These are phyloP conservation scores for Chaetoceros muelleri DNA, from an alignment of 108 stramenopile species.

Conservation along the genomic window DNA sequence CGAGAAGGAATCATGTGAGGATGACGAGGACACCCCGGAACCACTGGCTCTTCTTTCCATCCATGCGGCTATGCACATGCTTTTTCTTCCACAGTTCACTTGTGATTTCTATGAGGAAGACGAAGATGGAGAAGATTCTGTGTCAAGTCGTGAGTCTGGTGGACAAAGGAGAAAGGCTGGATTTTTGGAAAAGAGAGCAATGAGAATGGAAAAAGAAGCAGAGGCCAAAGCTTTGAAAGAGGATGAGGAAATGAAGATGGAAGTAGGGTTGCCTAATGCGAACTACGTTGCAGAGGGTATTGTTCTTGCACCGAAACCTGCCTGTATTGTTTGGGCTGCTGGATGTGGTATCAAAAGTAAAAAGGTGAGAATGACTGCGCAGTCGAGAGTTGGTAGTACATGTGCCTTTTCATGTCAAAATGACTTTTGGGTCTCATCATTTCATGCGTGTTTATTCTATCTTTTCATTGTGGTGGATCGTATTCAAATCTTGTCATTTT, in stretches of 20 bases:
- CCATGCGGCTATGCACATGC: slow-evolving; percentile 90
- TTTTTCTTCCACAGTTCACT: slow-evolving; percentile 89
- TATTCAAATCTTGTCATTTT: too few species aligned
- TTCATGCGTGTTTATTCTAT: too few species aligned
- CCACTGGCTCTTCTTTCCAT: slow-evolving; percentile 84
- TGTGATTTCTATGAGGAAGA: slow-evolving; percentile 86
- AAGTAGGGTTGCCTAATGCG: slow-evolving; percentile 40
- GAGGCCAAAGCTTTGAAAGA: slow-evolving; percentile 20
- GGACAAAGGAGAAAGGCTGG: neutral
- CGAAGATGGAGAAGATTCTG: slow-evolving; percentile 1
- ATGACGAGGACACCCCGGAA: slow-evolving; percentile 61
- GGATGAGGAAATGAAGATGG: slow-evolving; percentile 40
- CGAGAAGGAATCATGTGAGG: neutral
- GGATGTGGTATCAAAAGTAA: slow-evolving; percentile 44
- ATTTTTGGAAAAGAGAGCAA: slow-evolving; percentile 8
- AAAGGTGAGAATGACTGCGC: slow-evolving; percentile 31
- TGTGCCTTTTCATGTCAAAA: too few species aligned
- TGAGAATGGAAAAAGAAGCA: slow-evolving; percentile 4
- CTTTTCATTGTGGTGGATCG: too few species aligned
- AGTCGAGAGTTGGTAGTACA: too few species aligned
- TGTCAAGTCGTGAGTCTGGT: neutral
- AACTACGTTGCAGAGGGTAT: slow-evolving; percentile 41
- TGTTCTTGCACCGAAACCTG: slow-evolving; percentile 36
- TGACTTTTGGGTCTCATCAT: too few species aligned
- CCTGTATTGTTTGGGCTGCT: slow-evolving; percentile 65